Evolutionary conservation across 345 rosid species (phyloP), one percentile per base, ranked within the genome.

Genomic region (Eucalyptus microcorys): DNA sequence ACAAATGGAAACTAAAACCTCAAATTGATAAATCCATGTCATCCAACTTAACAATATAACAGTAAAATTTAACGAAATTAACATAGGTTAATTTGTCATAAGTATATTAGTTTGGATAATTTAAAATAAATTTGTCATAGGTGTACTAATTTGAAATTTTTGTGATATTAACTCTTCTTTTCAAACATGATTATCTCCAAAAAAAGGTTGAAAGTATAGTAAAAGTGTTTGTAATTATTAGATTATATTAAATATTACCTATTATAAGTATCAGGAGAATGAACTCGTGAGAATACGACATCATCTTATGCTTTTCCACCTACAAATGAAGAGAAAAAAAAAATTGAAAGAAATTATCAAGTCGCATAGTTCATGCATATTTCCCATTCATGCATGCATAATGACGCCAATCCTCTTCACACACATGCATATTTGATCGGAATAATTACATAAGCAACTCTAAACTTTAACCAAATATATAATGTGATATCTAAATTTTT

Each of bases 11-110:
- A 52, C 5, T 52, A 52, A 52, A 52, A 52, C 7, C 1, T 21
- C 26, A 21, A 52, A 52, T 21, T 52, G 57, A 52, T 52, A 52
- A 52, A 52, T 21, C 1, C 2, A 52, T 2, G 10, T 52, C 26
- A 52, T 52, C 26, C 4, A 52, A 52, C 26, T 52, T 52, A 52
- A 52, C 0, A 19, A 52, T 52, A 52, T 52, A 52, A 52, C 3
- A 1, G 1, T 0, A 52, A 52, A 52, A 52, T 21, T 52, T 52
- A 19, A 52, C 0, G 10, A 21, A 52, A 52, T 52, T 3, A 19
- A 52, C 0, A 0, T 19, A 52, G 0, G 4, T 52, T 52, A 52
- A 52, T 52, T 21, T 52, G 0, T 0, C 26, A 19, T 2, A 52
- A 7, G 0, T 52, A 19, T 52, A 52, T 21, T 0, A 1, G 0